phyloP scores from a whole-genome alignment of 805 yeast species.

The Ogataea neopini region DNA sequence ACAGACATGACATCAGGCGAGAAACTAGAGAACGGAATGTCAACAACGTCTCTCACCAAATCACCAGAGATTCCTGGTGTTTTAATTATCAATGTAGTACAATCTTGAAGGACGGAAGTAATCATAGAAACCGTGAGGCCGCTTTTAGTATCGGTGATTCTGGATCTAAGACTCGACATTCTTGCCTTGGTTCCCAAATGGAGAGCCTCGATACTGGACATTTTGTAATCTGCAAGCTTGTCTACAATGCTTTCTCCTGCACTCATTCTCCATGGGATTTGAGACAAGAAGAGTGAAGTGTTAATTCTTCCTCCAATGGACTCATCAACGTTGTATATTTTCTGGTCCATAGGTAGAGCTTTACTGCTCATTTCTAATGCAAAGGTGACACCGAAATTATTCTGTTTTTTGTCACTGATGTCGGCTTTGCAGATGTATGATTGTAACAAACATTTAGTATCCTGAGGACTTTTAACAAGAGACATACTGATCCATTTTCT shows the following conservation, averaged over 20 bases:
- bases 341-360: constrained; percentile 66
- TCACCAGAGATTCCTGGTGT: constrained; percentile 45
- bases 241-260: constrained; percentile 38
- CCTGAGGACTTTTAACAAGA: constrained; percentile 61
- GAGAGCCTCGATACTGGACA: constrained; percentile 28
- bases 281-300: constrained; percentile 74
- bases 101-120: constrained; percentile 43
- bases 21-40: constrained; percentile 70
- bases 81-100: constrained; percentile 41
- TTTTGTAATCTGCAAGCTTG: constrained; percentile 29
- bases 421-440: constrained; percentile 58
- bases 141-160: constrained; percentile 8
- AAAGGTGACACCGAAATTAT: constrained; percentile 83
- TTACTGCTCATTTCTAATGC: constrained; percentile 87
- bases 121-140: constrained; percentile 36
- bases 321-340: constrained; percentile 48
- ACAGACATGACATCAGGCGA: constrained; percentile 58
- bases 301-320: constrained; percentile 40
- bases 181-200: constrained; percentile 13
- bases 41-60: constrained; percentile 52
- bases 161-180: constrained; percentile 8
- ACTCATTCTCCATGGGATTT: constrained; percentile 62
- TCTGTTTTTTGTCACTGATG: constrained; percentile 26
- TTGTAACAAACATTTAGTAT: constrained; percentile 77
- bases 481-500: constrained; percentile 65